Evolutionary conservation across 108 stramenopile species (phyloP).

Genomic region (Pseudonitzschia multiseries): DNA sequence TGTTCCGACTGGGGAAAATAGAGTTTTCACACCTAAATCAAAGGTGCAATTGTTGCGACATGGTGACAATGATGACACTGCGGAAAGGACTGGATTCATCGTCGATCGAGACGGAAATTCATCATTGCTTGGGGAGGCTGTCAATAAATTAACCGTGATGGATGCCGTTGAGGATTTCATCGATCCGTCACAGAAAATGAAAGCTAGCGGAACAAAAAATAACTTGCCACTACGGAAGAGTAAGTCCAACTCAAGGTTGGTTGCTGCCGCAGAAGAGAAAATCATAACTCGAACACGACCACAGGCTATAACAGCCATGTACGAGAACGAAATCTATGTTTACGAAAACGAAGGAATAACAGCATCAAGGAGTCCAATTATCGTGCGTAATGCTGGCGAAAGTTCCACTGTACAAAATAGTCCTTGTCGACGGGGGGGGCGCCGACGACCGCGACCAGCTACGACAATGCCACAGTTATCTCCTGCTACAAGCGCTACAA

Average conservation of each 20-base stretch:
- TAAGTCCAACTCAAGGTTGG: conserved; percentile 1
- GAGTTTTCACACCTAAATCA: not conserved
- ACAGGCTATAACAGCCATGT: conserved; percentile 33
- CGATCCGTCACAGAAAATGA: not conserved
- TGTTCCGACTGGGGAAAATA: not conserved
- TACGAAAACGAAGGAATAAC: conserved; percentile 37
- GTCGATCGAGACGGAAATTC: not conserved
- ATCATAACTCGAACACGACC: not conserved
- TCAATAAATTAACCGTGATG: conserved; percentile 1
- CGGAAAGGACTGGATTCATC: not conserved
- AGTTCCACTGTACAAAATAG: not conserved
- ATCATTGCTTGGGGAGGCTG: not conserved
- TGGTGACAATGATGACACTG: not conserved
- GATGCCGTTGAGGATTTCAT: conserved; percentile 7
- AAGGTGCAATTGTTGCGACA: not conserved
- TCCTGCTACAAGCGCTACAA: not conserved
- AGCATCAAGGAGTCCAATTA: not conserved
- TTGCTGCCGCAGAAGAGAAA: conserved; percentile 9
- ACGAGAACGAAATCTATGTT: conserved; percentile 78
- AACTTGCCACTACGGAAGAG: not conserved
- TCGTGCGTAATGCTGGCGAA: not conserved
- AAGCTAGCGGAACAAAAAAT: not conserved
- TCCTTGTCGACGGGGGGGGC: conserved; percentile 1
- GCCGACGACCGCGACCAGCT: not conserved
- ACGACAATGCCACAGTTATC: not conserved